Conservation (phyloP, 768 basidiomycete species). For the Chalciporus chontae region DNA sequence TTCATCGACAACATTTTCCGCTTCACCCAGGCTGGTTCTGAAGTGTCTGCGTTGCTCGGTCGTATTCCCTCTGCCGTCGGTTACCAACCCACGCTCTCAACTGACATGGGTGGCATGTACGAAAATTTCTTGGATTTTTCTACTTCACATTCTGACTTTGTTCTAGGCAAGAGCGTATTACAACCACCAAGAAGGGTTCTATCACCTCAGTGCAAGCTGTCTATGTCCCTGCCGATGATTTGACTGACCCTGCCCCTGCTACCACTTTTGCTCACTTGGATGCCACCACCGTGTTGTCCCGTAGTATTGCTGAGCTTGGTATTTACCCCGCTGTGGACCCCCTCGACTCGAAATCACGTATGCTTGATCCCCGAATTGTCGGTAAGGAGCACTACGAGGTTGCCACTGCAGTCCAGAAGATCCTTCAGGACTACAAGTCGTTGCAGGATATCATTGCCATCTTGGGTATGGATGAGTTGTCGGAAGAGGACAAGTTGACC, state of each 20-base stretch:
- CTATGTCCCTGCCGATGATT: constrained; percentile 99
- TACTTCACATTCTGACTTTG: constrained; percentile 2
- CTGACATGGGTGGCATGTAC: constrained; percentile 99
- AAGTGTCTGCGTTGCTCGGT: constrained; percentile 98
- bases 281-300: constrained; percentile 98
- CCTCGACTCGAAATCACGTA: constrained; percentile 98
- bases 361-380: constrained; percentile 99
- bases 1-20: constrained; percentile 99
- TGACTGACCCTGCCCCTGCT: constrained; percentile 99
- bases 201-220: constrained; percentile 99
- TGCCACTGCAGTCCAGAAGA: constrained; percentile 96
- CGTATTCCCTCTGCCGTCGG: constrained; percentile 99
- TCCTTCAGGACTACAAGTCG: constrained; percentile 95
- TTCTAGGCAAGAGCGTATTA: constrained; percentile 96
- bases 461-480: constrained; percentile 99
- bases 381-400: constrained; percentile 93
- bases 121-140: constrained; percentile 26
- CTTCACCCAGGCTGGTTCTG: constrained; percentile 99
- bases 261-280: constrained; percentile 99
- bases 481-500: constrained; percentile 99
- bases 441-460: constrained; percentile 99
- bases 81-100: constrained; percentile 99
- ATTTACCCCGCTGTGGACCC: constrained; percentile 99
- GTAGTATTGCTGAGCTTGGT: constrained; percentile 98
- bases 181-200: constrained; percentile 99